phyloP scores from a whole-genome alignment of 2,329 filamentous ascomycete genomes.

The Fusarium xyrophilum region DNA sequence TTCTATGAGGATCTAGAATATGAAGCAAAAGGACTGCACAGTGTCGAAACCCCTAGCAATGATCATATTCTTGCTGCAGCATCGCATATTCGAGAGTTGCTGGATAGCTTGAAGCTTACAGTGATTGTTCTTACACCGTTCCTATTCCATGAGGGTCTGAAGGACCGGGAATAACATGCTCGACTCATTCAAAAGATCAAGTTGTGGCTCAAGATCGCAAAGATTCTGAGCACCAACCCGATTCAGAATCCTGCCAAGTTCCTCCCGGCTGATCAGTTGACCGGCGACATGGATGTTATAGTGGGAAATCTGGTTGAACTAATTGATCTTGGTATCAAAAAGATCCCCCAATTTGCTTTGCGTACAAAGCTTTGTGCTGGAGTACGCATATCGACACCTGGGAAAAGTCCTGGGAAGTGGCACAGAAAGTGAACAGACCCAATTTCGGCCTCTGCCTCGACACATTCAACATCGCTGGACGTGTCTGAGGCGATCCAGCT shows the following conservation, averaged over 20 bases:
- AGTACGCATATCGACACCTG: constrained; percentile 5
- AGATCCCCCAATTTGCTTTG: neutral
- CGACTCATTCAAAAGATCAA: neutral
- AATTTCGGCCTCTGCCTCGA: constrained; percentile 11
- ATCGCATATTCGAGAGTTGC: neutral
- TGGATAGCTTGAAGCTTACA: neutral
- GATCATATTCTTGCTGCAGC: neutral
- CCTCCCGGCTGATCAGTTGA: constrained; percentile 8
- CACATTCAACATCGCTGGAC: constrained; percentile 3
- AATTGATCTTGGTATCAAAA: neutral
- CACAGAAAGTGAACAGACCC: neutral
- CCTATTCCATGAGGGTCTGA: constrained; percentile 2
- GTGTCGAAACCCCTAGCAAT: neutral
- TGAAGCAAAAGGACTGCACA: neutral
- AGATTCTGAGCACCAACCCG: neutral
- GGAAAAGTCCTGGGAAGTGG: constrained; percentile 12
- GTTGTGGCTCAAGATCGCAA: neutral
- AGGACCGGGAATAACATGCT: neutral
- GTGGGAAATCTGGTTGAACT: neutral
- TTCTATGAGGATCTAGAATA: constrained; percentile 15
- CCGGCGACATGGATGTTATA: constrained; percentile 8
- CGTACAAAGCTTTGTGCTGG: constrained; percentile 7
- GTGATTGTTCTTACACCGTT: constrained; percentile 10
- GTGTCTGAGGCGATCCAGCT: constrained; percentile 11
- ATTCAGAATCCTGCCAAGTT: constrained; percentile 18